Evolutionary conservation across 192 early-diverging fungal species (phyloP).

Genomic region (Dissophora globulifera): DNA sequence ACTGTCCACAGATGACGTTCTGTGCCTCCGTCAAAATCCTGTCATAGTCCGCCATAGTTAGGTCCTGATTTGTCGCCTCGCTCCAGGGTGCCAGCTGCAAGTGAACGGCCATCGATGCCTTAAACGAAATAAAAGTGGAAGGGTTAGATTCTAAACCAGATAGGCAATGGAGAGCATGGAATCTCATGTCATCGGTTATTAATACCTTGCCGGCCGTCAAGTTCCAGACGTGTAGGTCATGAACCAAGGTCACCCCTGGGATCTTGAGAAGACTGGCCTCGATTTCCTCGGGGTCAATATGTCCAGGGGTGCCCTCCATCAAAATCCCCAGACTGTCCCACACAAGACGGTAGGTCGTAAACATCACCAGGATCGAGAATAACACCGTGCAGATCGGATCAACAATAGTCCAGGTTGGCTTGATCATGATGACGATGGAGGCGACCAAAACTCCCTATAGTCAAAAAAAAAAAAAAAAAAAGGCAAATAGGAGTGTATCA

Average conservation of each 20-base stretch:
- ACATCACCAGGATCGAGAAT: slow-evolving; percentile 82
- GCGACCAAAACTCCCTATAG: slow-evolving; percentile 78
- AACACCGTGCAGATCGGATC: slow-evolving; percentile 89
- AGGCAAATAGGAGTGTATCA: background rate
- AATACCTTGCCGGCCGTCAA: slow-evolving; percentile 65
- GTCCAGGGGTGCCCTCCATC: slow-evolving; percentile 77
- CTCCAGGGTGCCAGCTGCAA: slow-evolving; percentile 19
- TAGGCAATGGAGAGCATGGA: too few species aligned
- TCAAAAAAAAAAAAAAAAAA: background rate
- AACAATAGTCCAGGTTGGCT: slow-evolving; percentile 71
- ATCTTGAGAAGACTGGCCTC: slow-evolving; percentile 53
- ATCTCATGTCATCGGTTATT: too few species aligned
- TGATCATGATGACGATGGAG: slow-evolving; percentile 71
- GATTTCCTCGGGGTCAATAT: slow-evolving; percentile 62
- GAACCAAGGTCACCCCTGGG: slow-evolving; percentile 59
- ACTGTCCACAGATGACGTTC: slow-evolving; percentile 60
- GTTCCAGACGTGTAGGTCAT: slow-evolving; percentile 69
- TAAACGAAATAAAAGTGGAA: slow-evolving; percentile 3
- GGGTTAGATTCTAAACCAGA: background rate
- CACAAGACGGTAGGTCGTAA: slow-evolving; percentile 76
- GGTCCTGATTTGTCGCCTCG: background rate
- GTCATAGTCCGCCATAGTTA: slow-evolving; percentile 57
- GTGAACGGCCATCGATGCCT: slow-evolving; percentile 40
- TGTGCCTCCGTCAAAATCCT: slow-evolving; percentile 62
- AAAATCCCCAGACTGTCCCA: slow-evolving; percentile 74